These are phyloP conservation scores for Fistulinella staudtii DNA, from an alignment of 1,284 basidiomycete species.

Conservation along the genomic window DNA sequence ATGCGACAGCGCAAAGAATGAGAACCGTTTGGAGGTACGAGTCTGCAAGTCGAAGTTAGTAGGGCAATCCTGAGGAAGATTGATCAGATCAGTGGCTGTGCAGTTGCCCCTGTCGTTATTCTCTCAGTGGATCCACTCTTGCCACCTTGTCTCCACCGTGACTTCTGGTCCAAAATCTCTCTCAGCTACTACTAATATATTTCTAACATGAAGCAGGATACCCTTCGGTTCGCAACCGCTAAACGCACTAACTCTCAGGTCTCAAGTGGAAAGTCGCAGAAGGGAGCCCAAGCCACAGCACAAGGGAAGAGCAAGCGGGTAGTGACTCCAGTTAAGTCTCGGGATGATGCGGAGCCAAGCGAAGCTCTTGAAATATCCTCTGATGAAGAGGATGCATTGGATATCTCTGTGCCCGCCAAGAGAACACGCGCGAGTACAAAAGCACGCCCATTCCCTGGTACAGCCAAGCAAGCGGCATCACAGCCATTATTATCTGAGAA, in stretches of 20 bases:
- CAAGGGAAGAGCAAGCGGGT: constrained; percentile 11
- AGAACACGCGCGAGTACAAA: constrained; percentile 19
- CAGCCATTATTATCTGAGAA: constrained; percentile 7
- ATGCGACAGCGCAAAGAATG: too few relatives aligned
- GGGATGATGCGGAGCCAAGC: not conserved
- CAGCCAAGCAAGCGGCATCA: not conserved
- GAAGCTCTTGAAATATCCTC: constrained; percentile 17
- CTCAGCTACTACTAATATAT: constrained; percentile 1
- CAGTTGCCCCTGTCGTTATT: constrained; percentile 19
- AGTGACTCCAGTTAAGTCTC: not conserved
- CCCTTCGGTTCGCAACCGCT: constrained; percentile 44
- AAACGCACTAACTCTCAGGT: constrained; percentile 47
- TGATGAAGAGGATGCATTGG: constrained; percentile 12
- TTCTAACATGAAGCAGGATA: constrained; percentile 42
- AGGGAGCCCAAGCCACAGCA: constrained; percentile 13
- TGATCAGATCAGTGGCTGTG: constrained; percentile 5
- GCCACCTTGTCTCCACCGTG: not conserved
- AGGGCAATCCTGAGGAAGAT: too few relatives aligned
- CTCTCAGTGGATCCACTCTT: constrained; percentile 2
- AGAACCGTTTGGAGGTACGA: too few relatives aligned
- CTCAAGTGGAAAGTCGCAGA: constrained; percentile 34
- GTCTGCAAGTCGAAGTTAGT: too few relatives aligned
- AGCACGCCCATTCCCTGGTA: not conserved
- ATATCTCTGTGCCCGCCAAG: constrained; percentile 17
- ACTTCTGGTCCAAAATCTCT: not conserved